Evolutionary conservation across 345 rosid genomes (phyloP), one percentile per base, ranked within the genome.

Genomic region (Heritiera fomes): DNA sequence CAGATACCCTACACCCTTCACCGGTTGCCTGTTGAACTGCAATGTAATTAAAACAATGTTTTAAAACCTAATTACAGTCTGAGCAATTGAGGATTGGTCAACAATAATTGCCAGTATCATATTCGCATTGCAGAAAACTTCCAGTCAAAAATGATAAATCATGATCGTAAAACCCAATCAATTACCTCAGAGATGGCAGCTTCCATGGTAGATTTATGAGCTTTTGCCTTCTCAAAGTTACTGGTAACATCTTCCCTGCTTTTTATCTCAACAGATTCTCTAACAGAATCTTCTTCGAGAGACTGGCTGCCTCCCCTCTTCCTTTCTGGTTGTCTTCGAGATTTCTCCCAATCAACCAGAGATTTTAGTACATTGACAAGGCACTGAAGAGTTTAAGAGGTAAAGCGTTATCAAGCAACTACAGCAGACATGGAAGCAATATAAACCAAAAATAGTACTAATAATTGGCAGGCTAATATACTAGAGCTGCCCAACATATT

Each of bases 161-260:
- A 43, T 68, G 50, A 56, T 65, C 32, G 52, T 45, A 77, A 60
- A 61, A 76, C 65, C 75, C 64, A 11, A 77, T 71, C 28, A 81
- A 83, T 80, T 85, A 91, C 99, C 97, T 94, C 97, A 63, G 91
- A 86, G 71, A 91, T 78, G 63, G 97, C 98, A 80, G 97, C 97
- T 87, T 96, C 99, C 88, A 89, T 73, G 71, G 98, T 92, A 83
- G 97, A 90, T 83, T 96, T 96, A 87, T 92, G 98, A 88, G 98
- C 99, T 87, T 96, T 96, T 47, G 95, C 94, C 88, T 89, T 96
- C 88, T 94, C 98, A 87, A 94, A 94, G 81, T 89, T 86, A 87
- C 90, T 92, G 80, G 94, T 81, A 80, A 71, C 81, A 83, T 94
- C 99, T 74, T 91, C 94, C 88, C 85, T 83, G 84, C 77, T 81